These are phyloP conservation scores for Hanseniaspora jakobsenii DNA, from an alignment of 805 yeast genomes.

Conservation along the genomic window DNA sequence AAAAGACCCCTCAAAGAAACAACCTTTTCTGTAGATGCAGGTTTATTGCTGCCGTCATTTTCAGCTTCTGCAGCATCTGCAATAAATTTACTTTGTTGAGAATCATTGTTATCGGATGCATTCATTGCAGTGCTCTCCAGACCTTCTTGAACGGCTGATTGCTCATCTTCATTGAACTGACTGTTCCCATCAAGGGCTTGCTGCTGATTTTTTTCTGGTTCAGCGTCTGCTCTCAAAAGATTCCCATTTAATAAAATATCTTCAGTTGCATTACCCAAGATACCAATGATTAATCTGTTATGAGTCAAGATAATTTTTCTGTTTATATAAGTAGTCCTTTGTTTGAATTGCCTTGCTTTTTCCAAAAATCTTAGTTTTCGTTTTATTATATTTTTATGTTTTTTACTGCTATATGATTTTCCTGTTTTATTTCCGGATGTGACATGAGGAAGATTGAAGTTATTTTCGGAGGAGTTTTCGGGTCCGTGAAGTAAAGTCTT, in stretches of 20 bases:
- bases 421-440: constrained; percentile 42
- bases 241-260: constrained; percentile 5
- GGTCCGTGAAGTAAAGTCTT: constrained; percentile 49
- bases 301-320: constrained; percentile 40
- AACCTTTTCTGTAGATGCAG: too few relatives aligned
- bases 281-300: constrained; percentile 68
- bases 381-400: neutral
- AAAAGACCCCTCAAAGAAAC: constrained; percentile 49
- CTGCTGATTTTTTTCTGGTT: neutral
- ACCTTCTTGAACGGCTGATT: neutral
- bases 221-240: neutral
- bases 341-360: neutral
- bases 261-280: constrained; percentile 56
- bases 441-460: constrained; percentile 61
- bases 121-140: neutral
- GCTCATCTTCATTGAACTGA: neutral
- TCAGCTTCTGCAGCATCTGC: too few relatives aligned
- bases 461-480: constrained; percentile 52
- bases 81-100: constrained; percentile 37
- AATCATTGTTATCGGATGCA: neutral
- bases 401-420: constrained; percentile 39
- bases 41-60: too few relatives aligned
- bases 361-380: constrained; percentile 2
- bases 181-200: neutral
- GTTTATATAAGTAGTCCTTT: constrained; percentile 6